Conservation (phyloP, 2,329 filamentous ascomycete species). For the Cladorrhinum sp. region DNA sequence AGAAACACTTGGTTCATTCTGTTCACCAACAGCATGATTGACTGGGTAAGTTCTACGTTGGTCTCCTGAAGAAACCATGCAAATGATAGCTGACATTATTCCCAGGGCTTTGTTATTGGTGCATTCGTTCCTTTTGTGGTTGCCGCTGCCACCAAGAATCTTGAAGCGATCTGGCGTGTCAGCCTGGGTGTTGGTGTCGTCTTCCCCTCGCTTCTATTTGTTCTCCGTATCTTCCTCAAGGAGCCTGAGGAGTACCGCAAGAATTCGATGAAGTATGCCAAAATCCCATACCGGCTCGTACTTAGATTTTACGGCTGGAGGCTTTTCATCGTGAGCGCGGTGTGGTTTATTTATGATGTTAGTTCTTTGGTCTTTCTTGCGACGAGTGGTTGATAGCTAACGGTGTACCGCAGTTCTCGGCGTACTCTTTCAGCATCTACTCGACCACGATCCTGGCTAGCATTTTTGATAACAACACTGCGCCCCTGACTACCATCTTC, state of each 20-base stretch:
- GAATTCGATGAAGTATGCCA: slow-evolving; percentile 62
- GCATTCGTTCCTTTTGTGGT: slow-evolving; percentile 69
- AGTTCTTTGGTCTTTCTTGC: slow-evolving; percentile 26
- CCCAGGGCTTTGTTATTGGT: slow-evolving; percentile 70
- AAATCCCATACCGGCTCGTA: slow-evolving; percentile 55
- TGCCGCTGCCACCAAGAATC: slow-evolving; percentile 53
- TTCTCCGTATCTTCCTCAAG: slow-evolving; percentile 67
- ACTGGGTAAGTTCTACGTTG: slow-evolving; percentile 41
- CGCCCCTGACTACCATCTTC: slow-evolving; percentile 71
- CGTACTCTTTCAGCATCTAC: slow-evolving; percentile 85
- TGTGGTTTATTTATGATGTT: slow-evolving; percentile 83
- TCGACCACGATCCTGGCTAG: slow-evolving; percentile 69
- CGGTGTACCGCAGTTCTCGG: slow-evolving; percentile 56
- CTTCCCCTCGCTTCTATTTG: slow-evolving; percentile 70
- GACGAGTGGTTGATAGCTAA: not conserved
- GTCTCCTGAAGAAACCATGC: not conserved
- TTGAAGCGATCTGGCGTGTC: slow-evolving; percentile 76
- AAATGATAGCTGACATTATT: not conserved
- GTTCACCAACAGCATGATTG: slow-evolving; percentile 86
- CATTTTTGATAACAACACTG: slow-evolving; percentile 52
- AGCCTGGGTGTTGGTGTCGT: slow-evolving; percentile 74
- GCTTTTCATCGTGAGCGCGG: slow-evolving; percentile 64
- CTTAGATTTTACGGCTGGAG: slow-evolving; percentile 70
- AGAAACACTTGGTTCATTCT: slow-evolving; percentile 90
- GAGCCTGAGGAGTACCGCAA: slow-evolving; percentile 76